Conservation (phyloP, 1,284 basidiomycete genomes). For the Ustilago cynodontis region DNA sequence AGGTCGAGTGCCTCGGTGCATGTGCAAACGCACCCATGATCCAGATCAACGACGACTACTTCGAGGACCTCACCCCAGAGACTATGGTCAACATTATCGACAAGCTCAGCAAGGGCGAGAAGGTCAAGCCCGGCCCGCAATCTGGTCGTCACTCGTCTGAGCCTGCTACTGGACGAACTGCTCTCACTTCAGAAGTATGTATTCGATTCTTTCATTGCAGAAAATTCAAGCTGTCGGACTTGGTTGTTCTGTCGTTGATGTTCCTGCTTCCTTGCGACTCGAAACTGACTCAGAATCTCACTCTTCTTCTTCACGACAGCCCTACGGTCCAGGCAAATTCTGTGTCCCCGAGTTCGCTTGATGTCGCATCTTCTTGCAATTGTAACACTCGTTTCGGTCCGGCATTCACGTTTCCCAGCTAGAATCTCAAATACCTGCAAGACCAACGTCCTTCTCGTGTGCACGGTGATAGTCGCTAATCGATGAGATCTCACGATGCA, state of each 20-base stretch:
- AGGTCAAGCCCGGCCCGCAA: conserved; percentile 92
- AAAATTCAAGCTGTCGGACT: neutral
- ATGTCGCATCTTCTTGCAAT: neutral
- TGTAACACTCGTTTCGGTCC: conserved; percentile 1
- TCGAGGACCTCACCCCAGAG: conserved; percentile 95
- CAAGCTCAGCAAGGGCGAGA: conserved; percentile 84
- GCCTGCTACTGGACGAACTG: conserved; percentile 81
- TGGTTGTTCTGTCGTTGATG: neutral
- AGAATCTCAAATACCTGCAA: conserved; percentile 35
- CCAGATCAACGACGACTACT: conserved; percentile 95
- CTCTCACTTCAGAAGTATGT: conserved; percentile 83
- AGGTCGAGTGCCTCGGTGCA: conserved; percentile 96
- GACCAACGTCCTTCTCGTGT: neutral
- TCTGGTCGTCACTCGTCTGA: conserved; percentile 86
- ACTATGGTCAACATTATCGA: conserved; percentile 89
- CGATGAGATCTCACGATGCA: neutral
- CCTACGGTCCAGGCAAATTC: conserved; percentile 91
- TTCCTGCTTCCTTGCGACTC: neutral
- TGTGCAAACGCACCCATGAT: conserved; percentile 99
- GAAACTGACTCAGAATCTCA: conserved; percentile 5
- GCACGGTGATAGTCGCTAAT: neutral
- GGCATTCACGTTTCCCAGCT: conserved; percentile 1
- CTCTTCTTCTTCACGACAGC: conserved; percentile 73
- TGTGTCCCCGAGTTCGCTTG: conserved; percentile 85
- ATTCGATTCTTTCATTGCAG: neutral